A percentile compares a stretch with the other conserved stretches of the same genome.
Evolutionary conservation across 179 eudicot species (phyloP).

Genomic region (Silene noctiflora): DNA sequence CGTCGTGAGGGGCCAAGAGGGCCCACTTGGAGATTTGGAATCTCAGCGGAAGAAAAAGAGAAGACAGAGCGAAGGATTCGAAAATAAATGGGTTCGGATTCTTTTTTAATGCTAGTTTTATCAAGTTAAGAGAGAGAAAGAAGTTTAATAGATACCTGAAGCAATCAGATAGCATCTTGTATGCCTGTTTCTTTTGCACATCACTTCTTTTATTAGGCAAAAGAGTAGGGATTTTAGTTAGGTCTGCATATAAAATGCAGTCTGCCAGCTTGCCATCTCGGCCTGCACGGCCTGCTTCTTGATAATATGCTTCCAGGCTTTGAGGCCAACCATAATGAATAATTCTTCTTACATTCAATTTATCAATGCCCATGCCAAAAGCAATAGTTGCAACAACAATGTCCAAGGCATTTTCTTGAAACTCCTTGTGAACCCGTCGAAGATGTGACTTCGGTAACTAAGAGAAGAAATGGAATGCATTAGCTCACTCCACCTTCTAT

Average conservation of each 20-base stretch:
- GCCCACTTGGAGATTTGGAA: no score
- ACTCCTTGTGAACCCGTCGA: constrained; percentile 78
- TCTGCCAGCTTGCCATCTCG: constrained; percentile 83
- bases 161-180: no score
- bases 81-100: no score
- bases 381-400: constrained; percentile 95
- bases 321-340: constrained; percentile 99
- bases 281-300: constrained; percentile 99
- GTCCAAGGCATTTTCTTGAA: constrained; percentile 63
- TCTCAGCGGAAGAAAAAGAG: no score
- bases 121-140: background rate
- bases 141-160: no score
- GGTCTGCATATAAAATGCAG: constrained; percentile 76
- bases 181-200: no score
- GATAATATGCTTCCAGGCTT: constrained; percentile 95
- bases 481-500: background rate
- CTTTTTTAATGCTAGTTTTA: no score
- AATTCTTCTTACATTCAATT: constrained; percentile 80
- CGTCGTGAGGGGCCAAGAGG: no score
- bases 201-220: constrained; percentile 44
- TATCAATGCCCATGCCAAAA: constrained; percentile 98
- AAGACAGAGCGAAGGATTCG: no score
- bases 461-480: background rate
- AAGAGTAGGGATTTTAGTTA: constrained; percentile 62
- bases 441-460: constrained; percentile 85